Evolutionary conservation across 1,139 yeast species (phyloP).

Genomic region (Saccharomyces hybrid): DNA sequence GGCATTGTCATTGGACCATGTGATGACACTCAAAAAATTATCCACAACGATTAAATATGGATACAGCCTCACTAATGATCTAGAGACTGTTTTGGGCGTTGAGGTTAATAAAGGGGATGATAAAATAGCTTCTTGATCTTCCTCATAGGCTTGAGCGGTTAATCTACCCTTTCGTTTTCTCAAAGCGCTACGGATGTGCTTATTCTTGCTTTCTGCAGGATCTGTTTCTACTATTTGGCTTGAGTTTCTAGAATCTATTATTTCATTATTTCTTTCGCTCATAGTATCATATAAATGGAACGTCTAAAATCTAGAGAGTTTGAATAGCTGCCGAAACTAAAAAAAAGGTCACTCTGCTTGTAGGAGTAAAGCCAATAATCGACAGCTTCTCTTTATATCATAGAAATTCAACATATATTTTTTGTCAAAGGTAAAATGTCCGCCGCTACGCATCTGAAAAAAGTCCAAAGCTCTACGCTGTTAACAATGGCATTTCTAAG

Average conservation of each 20-base stretch:
- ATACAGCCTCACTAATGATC: constrained; percentile 71
- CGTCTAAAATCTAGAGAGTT: background rate
- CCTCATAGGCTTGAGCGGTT: constrained; percentile 10
- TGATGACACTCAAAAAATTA: constrained; percentile 58
- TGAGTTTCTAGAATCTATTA: background rate
- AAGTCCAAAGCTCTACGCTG: background rate
- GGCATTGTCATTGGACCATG: constrained; percentile 86
- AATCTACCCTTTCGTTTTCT: constrained; percentile 13
- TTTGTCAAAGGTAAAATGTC: background rate
- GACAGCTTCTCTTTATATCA: background rate
- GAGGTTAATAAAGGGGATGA: constrained; percentile 64
- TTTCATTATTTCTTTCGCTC: constrained; percentile 4
- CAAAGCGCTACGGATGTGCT: constrained; percentile 23
- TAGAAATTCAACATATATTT: background rate
- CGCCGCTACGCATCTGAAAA: background rate
- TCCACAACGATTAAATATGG: constrained; percentile 76
- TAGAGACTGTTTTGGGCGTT: constrained; percentile 89
- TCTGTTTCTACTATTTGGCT: constrained; percentile 5
- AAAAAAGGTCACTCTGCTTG: background rate
- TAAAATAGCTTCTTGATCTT: constrained; percentile 16
- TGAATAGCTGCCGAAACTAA: background rate
- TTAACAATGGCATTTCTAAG: background rate
- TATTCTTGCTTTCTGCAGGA: background rate
- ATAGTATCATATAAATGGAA: background rate
- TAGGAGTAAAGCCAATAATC: background rate